Evolutionary conservation across 2,329 filamentous ascomycete genomes (phyloP).

Genomic region (Neofusicoccum sp.): DNA sequence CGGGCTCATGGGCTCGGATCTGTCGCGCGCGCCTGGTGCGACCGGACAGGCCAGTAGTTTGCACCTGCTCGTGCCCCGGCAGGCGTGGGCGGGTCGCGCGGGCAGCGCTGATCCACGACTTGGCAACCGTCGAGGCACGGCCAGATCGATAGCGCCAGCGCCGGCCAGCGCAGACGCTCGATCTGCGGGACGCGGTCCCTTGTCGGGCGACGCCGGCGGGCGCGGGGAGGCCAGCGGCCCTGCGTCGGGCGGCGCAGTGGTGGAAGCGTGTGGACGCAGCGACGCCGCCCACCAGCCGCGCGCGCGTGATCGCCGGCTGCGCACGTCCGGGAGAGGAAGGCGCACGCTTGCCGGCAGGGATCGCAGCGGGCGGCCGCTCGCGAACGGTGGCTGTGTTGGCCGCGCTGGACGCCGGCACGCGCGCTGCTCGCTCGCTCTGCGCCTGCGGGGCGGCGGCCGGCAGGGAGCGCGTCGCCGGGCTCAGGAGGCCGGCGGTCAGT

Average conservation of each 20-base stretch:
- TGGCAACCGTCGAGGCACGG: constrained; percentile 14
- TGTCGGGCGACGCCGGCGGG: constrained; percentile 1
- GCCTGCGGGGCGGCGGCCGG: not conserved
- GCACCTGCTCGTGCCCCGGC: constrained; percentile 7
- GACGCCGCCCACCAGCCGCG: not conserved
- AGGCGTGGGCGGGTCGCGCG: not conserved
- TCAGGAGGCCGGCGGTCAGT: not conserved
- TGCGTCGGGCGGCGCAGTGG: constrained; percentile 7
- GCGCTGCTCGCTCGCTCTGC: not conserved
- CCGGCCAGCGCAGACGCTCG: constrained; percentile 11
- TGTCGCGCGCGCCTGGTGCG: constrained; percentile 10
- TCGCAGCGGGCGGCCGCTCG: constrained; percentile 5
- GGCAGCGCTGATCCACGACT: constrained; percentile 13
- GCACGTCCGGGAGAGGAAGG: constrained; percentile 7
- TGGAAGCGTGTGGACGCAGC: constrained; percentile 10
- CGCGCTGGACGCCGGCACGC: not conserved
- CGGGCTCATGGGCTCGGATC: constrained; percentile 10
- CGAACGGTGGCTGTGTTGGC: constrained; percentile 12
- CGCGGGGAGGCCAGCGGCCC: not conserved
- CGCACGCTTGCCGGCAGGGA: constrained; percentile 8
- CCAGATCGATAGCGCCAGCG: constrained; percentile 15
- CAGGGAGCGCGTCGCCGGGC: constrained; percentile 13
- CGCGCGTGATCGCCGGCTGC: constrained; percentile 6
- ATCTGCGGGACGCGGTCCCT: constrained; percentile 2
- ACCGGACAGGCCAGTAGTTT: constrained; percentile 5